These are phyloP conservation scores for Hsuehochloa calcarea DNA, from an alignment of 176 grass and related monocot species.

Conservation along the genomic window DNA sequence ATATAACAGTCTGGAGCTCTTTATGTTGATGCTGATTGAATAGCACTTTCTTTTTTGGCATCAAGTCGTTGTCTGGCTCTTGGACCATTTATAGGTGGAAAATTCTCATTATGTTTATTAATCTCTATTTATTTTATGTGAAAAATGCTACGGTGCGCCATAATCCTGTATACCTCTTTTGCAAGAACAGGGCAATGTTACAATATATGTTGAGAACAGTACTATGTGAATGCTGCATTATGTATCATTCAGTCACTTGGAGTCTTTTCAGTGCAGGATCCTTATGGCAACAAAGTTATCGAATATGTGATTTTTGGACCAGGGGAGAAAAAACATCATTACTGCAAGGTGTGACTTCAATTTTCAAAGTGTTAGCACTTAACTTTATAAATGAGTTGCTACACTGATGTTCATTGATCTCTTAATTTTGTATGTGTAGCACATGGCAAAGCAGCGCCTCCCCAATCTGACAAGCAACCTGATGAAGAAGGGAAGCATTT, in stretches of 20 bases:
- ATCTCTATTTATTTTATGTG: background rate
- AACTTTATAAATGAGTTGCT: conserved; percentile 21
- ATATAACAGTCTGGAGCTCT: too few species aligned
- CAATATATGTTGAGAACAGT: background rate
- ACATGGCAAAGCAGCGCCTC: conserved; percentile 84
- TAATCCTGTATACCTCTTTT: background rate
- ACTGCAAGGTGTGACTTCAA: conserved; percentile 73
- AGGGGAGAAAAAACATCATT: conserved; percentile 68
- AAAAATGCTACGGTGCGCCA: background rate
- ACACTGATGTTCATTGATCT: background rate
- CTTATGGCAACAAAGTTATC: conserved; percentile 86
- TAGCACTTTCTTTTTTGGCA: background rate
- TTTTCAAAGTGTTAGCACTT: background rate
- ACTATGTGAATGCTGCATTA: background rate
- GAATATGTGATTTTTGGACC: conserved; percentile 82
- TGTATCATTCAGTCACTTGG: background rate
- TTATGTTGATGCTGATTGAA: background rate
- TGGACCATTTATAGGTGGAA: background rate
- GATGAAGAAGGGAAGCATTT: conserved; percentile 97
- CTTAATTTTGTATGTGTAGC: conserved; percentile 49
- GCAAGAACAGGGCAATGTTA: background rate
- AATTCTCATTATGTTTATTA: background rate
- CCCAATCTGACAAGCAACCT: conserved; percentile 66
- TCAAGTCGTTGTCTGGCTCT: background rate
- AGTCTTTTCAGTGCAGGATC: conserved; percentile 52